Evolutionary conservation across 75 land plant species (phyloP).

Genomic region (Pseudotsuga menziesii): DNA sequence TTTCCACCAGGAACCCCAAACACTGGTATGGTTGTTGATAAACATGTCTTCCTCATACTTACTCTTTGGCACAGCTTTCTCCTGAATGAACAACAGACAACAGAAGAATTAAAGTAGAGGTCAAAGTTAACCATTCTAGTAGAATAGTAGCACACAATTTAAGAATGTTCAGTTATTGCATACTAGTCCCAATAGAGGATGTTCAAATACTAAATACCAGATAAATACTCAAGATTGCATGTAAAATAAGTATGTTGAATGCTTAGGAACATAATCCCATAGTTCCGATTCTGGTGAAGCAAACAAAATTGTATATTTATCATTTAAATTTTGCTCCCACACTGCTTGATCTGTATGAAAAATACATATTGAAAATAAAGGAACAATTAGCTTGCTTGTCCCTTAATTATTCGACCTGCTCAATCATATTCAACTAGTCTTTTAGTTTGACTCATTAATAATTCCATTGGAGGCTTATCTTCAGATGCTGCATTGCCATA

Average conservation of each 20-base stretch:
- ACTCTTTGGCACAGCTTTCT: slow-evolving; percentile 71
- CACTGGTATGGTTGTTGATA: slow-evolving; percentile 83
- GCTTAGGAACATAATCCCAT: no score
- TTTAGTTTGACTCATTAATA: slow-evolving; percentile 84
- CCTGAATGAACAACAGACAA: slow-evolving; percentile 30
- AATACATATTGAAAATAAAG: no score
- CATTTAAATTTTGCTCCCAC: no score
- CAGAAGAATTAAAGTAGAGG: not conserved
- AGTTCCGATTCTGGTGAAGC: no score
- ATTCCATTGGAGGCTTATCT: slow-evolving; percentile 69
- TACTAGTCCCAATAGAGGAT: no score
- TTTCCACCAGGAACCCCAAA: slow-evolving; percentile 99
- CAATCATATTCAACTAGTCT: slow-evolving; percentile 84
- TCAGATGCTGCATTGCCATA: slow-evolving; percentile 90
- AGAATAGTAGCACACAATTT: no score
- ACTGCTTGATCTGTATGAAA: no score
- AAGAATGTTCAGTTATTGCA: no score
- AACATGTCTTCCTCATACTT: slow-evolving; percentile 92
- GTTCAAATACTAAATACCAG: no score
- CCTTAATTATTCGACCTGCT: slow-evolving; percentile 84
- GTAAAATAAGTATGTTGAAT: no score
- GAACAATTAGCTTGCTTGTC: slow-evolving; percentile 37
- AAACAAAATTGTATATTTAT: no score
- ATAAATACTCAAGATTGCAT: no score
- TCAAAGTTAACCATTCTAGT: not conserved